Base-by-base conservation (phyloP, 352 stramenopile genomes). In the Phytophthora kernoviae region DNA sequence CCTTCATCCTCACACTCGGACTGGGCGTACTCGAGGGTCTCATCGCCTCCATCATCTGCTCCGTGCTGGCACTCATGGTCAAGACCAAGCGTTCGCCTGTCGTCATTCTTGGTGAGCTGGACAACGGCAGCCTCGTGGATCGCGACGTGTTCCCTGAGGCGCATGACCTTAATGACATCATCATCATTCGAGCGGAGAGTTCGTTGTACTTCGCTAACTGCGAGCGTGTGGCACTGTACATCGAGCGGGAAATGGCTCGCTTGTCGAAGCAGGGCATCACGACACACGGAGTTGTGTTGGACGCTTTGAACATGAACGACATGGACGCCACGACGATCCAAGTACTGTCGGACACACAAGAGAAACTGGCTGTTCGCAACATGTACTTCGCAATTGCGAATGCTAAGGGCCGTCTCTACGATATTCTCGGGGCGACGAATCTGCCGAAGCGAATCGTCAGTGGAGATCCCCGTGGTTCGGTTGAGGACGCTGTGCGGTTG, bases 141-240 rank as follows among this genome's bases (percentile, higher is more conserved):
- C 60, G 65, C 4, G 45, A 74, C 12, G 6, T 69, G 24, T 73
- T 74, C 34, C 43, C 58, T 0, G 55, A 78, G 2, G 62, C 70
- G 1, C 45, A 36, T 10, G 24, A 63, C 8, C 36, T 83, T 41
- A 39, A 59, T n/a, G 69, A 61, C 15, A 54, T 84, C 2, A 34
- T 87, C 0, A 68, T 74, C 0, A 39, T 89, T 17, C 75, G 75
- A 9, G 73, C 81, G 10, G 73, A 89, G 52, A 81, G 62, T 11
- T 81, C 79, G 9, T 45, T 87, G n/a, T 84, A 75, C 51, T 87
- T 86, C 41, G 75, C 75, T 34, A 89, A 87, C 68, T 81, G 69
- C 45, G 80, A 87, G 50, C 70, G 67, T 15, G 62, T 86, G 3
- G 74, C 53, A 0, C 24, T 71, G 5, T 53, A 54, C 18, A 67